Evolutionary conservation across 805 yeast species (phyloP).

Genomic region (Starmerella bombi): DNA sequence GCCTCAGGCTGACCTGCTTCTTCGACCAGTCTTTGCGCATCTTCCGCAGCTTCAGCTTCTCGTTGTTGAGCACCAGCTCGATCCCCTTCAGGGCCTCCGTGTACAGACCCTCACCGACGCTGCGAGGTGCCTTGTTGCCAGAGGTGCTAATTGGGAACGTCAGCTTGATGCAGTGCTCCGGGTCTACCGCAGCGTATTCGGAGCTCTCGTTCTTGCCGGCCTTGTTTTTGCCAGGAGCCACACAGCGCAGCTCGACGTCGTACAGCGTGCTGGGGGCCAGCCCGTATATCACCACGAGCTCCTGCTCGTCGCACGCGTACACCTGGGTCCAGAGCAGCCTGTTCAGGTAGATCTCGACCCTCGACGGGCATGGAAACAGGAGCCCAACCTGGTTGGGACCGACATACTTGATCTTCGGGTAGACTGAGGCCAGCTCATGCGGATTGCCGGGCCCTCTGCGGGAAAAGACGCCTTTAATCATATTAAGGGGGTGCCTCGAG

Average conservation of each 20-base stretch:
- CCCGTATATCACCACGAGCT: constrained; percentile 6
- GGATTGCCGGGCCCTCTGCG: too few relatives aligned
- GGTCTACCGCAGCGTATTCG: not conserved
- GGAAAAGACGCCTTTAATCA: too few relatives aligned
- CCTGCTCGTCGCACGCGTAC: constrained; percentile 2
- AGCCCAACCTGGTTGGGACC: constrained; percentile 3
- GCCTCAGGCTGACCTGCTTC: constrained; percentile 5
- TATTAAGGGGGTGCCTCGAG: too few relatives aligned
- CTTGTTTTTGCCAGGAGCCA: not conserved
- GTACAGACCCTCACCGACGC: not conserved
- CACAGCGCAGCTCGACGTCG: not conserved
- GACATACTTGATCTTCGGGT: not conserved
- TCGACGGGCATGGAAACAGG: not conserved
- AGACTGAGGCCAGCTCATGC: too few relatives aligned
- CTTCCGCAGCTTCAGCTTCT: constrained; percentile 10
- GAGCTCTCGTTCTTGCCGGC: not conserved
- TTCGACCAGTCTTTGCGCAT: constrained; percentile 10
- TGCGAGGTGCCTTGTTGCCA: not conserved
- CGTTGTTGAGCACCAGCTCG: constrained; percentile 1
- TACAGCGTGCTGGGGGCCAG: constrained; percentile 7
- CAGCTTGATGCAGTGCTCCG: not conserved
- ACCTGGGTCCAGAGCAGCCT: constrained; percentile 13
- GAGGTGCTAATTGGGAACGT: not conserved
- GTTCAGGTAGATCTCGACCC: constrained; percentile 1
- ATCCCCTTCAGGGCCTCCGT: constrained; percentile 4